Evolutionary conservation across 371 early-diverging fungal species (phyloP).

Genomic region (Rhizopus microsporus): DNA sequence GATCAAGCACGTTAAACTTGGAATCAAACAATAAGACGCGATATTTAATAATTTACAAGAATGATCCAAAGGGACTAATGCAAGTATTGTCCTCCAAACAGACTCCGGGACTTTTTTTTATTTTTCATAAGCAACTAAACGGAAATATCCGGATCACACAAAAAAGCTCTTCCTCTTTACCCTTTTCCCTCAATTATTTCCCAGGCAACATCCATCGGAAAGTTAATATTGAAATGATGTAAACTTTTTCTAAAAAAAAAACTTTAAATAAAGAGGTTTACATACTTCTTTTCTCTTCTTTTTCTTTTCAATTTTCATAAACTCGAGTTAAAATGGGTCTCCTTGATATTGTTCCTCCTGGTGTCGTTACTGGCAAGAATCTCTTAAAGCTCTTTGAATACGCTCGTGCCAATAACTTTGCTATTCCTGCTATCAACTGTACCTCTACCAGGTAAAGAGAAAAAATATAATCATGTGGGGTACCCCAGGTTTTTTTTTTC

Average conservation of each 20-base stretch:
- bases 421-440: constrained; percentile 94
- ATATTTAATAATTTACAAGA: too few species aligned
- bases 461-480: constrained; percentile 1
- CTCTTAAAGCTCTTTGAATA: constrained; percentile 84
- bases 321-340: constrained; percentile 60
- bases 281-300: not conserved
- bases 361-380: constrained; percentile 89
- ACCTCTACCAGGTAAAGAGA: constrained; percentile 72
- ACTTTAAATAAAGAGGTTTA: too few species aligned
- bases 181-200: not conserved
- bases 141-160: not conserved
- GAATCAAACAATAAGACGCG: too few species aligned
- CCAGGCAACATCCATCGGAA: not conserved
- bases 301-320: too few species aligned
- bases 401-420: constrained; percentile 80
- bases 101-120: too few species aligned
- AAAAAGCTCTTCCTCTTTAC: too few species aligned
- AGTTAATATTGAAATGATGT: not conserved
- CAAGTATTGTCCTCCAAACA: too few species aligned
- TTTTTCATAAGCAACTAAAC: not conserved
- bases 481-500: not conserved
- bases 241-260: too few species aligned
- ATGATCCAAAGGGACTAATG: too few species aligned
- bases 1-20: too few species aligned
- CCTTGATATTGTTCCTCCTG: constrained; percentile 82